Evolutionary conservation across 2,329 filamentous ascomycete species (phyloP).

Genomic region (Cladosporium austrohemisphaericum): DNA sequence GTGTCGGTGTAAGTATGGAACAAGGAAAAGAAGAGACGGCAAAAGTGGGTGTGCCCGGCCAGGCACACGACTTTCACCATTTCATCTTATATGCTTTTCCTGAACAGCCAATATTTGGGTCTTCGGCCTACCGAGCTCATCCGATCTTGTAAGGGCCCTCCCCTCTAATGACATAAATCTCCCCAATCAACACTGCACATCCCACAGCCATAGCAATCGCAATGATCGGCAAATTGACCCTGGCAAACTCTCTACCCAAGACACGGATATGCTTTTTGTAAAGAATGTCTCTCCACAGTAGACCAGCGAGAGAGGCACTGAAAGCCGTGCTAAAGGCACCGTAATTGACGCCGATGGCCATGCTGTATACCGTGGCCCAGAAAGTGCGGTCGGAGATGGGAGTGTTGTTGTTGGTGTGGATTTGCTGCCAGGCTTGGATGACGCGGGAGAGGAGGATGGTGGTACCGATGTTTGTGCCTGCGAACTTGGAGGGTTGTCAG

Average conservation of each 20-base stretch:
- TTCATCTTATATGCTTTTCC: too few relatives aligned
- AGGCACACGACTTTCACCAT: too few relatives aligned
- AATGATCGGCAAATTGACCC: constrained; percentile 68
- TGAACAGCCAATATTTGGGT: too few relatives aligned
- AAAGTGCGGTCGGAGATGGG: constrained; percentile 63
- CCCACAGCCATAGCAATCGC: constrained; percentile 64
- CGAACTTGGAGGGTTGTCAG: constrained; percentile 51
- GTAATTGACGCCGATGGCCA: constrained; percentile 72
- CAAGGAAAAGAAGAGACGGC: too few relatives aligned
- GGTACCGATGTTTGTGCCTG: constrained; percentile 73
- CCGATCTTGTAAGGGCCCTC: constrained; percentile 38
- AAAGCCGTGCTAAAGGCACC: constrained; percentile 71
- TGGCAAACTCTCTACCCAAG: constrained; percentile 60
- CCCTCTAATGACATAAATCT: constrained; percentile 58
- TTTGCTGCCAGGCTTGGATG: constrained; percentile 64
- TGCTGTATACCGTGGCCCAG: constrained; percentile 70
- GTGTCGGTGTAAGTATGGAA: too few relatives aligned
- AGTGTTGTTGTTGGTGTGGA: constrained; percentile 46
- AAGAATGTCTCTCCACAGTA: constrained; percentile 70
- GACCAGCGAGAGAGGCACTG: constrained; percentile 66
- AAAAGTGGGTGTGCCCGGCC: too few relatives aligned
- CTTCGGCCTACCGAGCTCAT: too few relatives aligned
- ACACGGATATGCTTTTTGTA: constrained; percentile 65
- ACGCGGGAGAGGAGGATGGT: constrained; percentile 69
- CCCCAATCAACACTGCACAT: constrained; percentile 57